Conservation (phyloP, 129 eudicot genomes). For the Cynara cardunculus region DNA sequence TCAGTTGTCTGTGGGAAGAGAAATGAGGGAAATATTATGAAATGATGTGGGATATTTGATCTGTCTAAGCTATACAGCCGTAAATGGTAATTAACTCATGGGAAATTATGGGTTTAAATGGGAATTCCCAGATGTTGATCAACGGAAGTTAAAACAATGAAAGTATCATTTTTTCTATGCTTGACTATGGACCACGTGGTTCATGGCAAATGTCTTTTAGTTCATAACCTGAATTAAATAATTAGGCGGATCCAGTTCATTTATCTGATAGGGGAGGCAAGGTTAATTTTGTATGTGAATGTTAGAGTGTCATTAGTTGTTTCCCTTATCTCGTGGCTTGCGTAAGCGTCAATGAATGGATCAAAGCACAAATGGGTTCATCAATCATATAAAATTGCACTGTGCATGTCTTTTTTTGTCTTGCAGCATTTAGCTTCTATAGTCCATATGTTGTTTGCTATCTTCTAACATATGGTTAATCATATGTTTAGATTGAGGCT, state of each 20-base stretch:
- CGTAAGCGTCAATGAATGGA: not conserved
- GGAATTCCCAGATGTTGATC: not conserved
- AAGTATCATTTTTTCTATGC: not conserved
- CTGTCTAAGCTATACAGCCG: not conserved
- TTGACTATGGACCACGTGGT: not conserved
- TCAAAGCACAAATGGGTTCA: not conserved
- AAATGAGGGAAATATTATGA: not conserved
- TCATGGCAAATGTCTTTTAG: not conserved
- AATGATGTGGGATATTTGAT: not conserved
- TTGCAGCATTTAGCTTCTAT: not conserved
- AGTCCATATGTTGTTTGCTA: not conserved
- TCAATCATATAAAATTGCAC: not conserved
- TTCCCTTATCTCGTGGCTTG: not conserved
- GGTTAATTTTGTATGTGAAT: not conserved
- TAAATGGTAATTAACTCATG: not conserved
- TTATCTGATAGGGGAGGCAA: not conserved
- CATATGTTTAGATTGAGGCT: conserved; percentile 47
- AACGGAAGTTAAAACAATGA: not conserved
- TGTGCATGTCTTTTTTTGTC: not conserved
- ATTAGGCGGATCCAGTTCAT: not conserved
- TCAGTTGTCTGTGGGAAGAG: not conserved
- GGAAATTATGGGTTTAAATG: not conserved
- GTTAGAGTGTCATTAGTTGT: not conserved
- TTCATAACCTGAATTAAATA: not conserved
- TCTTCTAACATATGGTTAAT: not conserved